A percentile compares a stretch with the other conserved stretches of the same genome.
Conservation (phyloP, 2,329 filamentous ascomycete genomes). For the Pseudohalonectria lignicola region DNA sequence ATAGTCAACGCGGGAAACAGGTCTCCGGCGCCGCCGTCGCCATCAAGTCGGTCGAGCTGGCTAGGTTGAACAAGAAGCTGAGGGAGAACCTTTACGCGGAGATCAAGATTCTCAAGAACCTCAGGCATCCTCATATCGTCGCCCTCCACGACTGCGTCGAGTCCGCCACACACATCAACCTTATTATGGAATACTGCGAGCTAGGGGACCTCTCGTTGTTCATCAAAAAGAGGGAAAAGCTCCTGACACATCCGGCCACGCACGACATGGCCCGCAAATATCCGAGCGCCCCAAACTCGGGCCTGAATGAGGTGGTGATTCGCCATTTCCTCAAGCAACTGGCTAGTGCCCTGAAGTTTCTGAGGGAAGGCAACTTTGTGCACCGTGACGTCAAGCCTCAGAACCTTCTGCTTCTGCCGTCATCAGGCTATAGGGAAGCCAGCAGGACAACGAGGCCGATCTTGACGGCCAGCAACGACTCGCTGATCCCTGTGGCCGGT, state of each 20-base stretch:
- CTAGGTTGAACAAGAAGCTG: slow-evolving; percentile 87
- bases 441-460: slow-evolving; percentile 55
- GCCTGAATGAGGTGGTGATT: slow-evolving; percentile 92
- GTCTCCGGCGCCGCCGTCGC: slow-evolving; percentile 74
- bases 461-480: slow-evolving; percentile 66
- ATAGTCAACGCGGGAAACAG: slow-evolving; percentile 35
- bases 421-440: slow-evolving; percentile 56
- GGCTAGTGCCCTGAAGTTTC: slow-evolving; percentile 79
- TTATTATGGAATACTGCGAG: slow-evolving; percentile 98
- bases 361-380: slow-evolving; percentile 76
- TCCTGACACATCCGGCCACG: slow-evolving; percentile 69
- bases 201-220: slow-evolving; percentile 90
- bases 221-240: slow-evolving; percentile 84
- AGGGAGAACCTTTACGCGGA: slow-evolving; percentile 93
- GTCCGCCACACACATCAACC: slow-evolving; percentile 76
- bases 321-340: slow-evolving; percentile 95
- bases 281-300: slow-evolving; percentile 69
- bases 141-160: slow-evolving; percentile 92
- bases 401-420: slow-evolving; percentile 83
- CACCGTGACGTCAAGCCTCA: slow-evolving; percentile 97
- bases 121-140: slow-evolving; percentile 95
- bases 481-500: slow-evolving; percentile 69
- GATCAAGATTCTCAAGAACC: slow-evolving; percentile 86
- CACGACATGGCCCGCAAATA: slow-evolving; percentile 90
- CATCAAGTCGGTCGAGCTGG: slow-evolving; percentile 91